Evolutionary conservation across 2,329 filamentous ascomycete species (phyloP).

Genomic region (Beauveria sp.): DNA sequence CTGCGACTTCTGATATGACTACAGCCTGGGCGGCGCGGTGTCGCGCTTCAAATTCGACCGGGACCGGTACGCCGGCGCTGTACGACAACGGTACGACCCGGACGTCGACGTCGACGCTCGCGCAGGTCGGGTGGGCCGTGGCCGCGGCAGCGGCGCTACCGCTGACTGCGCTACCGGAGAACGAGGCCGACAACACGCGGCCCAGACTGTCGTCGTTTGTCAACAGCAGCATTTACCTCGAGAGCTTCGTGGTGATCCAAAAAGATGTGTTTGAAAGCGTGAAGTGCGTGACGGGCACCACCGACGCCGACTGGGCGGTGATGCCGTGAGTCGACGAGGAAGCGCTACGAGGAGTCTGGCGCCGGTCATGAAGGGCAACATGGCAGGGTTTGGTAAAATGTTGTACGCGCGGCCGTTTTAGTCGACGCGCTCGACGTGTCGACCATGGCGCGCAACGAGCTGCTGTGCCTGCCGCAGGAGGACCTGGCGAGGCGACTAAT

Average conservation of each 20-base stretch:
- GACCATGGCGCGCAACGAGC: slow-evolving; percentile 35
- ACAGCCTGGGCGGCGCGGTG: slow-evolving; percentile 33
- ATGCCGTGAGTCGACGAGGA: slow-evolving; percentile 33
- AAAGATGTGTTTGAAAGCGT: slow-evolving; percentile 54
- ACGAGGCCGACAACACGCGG: slow-evolving; percentile 13
- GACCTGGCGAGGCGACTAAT: slow-evolving; percentile 42
- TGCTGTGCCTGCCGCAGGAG: slow-evolving; percentile 46
- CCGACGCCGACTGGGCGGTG: slow-evolving; percentile 52
- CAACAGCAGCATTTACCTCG: slow-evolving; percentile 43
- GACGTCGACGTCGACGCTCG: slow-evolving; percentile 44
- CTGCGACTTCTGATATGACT: slow-evolving; percentile 49
- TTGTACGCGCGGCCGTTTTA: slow-evolving; percentile 47
- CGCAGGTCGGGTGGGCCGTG: too few species aligned
- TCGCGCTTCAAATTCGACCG: slow-evolving; percentile 41
- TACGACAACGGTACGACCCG: slow-evolving; percentile 46
- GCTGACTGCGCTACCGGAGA: too few species aligned
- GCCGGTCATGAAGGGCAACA: slow-evolving; percentile 33
- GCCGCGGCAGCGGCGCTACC: too few species aligned
- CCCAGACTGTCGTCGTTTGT: slow-evolving; percentile 31
- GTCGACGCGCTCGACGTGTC: slow-evolving; percentile 32
- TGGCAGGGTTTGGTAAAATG: slow-evolving; percentile 35
- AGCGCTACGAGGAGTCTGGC: slow-evolving; percentile 38
- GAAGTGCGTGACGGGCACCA: slow-evolving; percentile 49
- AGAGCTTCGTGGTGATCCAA: slow-evolving; percentile 51
- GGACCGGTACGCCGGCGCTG: slow-evolving; percentile 30